Evolutionary conservation across 2,329 filamentous ascomycete species (phyloP), one percentile per base, ranked within the genome.

Genomic region (Zymoseptoria pseudotritici): DNA sequence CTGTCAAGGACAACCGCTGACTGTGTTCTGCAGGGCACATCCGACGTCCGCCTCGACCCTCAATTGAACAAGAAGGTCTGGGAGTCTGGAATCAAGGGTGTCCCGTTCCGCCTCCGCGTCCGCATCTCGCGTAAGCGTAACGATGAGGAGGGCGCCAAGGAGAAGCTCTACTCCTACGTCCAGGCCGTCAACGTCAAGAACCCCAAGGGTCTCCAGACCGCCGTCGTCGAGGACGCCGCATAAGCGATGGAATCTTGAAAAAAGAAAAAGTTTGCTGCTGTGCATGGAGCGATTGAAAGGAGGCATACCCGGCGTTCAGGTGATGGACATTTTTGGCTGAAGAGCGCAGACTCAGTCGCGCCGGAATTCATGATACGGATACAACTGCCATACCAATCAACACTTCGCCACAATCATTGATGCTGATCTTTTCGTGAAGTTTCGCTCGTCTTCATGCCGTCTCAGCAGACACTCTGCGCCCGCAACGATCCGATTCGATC

Each of bases 1-100:
- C 17, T 42, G 13, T 13, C 29, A 53, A 46, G 22, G 20, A 36
- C 55, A 58, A 61, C 58, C 54, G 53, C 60, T 62, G 50, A 59
- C 22, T 22, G 9, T 22, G 11, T 9, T 24, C 57, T 56, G 62
- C 72, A 99, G 94, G 93, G 93, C 78, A 99, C 94, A 82, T 81
- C 85, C 75, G 94, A 99, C 78, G 94, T 99, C 82, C 94, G 94
- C 74, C 82, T 99, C 77, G 94, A 99, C 86, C 94, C 94, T 76
- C 89, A 94, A 83, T 83, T 99, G 76, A 99, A 99, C 89, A 99
- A 99, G 90, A 97, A 99, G 87, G 93, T 99, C 79, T 99, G 94
- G 94, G 94, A 99, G 83, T 84, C 88, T 77, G 94, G 94, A 80
- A 87, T 99, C 85, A 99, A 97, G 90, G 95, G 94, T 76, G 92